Conservation (phyloP, 257 asterid genomes). For the Solanum rostratum region DNA sequence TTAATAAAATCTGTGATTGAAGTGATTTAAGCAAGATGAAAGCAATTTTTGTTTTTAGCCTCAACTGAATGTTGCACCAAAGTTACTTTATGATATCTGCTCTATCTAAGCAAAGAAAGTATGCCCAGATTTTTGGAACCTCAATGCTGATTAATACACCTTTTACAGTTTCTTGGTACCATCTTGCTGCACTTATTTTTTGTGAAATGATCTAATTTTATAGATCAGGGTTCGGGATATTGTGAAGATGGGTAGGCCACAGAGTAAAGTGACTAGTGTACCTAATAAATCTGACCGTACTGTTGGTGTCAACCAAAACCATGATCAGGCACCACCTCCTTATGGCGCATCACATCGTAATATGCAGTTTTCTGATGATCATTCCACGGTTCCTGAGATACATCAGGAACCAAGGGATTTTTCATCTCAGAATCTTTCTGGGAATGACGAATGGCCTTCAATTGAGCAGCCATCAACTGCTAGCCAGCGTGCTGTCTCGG, state of each 20-base stretch:
- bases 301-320: conserved; percentile 13
- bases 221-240: too few species aligned
- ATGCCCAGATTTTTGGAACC: background rate
- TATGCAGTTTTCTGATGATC: conserved; percentile 25
- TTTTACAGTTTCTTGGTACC: background rate
- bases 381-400: conserved; percentile 16
- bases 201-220: background rate
- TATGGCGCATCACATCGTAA: conserved; percentile 15
- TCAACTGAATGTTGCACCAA: background rate
- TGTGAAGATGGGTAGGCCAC: conserved; percentile 89
- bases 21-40: background rate
- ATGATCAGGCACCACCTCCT: conserved; percentile 26
- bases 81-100: background rate
- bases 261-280: conserved; percentile 20
- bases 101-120: background rate
- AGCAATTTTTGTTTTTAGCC: background rate
- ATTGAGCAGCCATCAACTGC: conserved; percentile 43
- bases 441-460: conserved; percentile 62
- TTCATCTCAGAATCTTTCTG: conserved; percentile 33
- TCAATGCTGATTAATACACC: background rate
- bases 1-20: background rate
- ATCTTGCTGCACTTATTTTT: background rate
- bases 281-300: conserved; percentile 24
- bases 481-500: conserved; percentile 20
- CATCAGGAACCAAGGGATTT: conserved; percentile 24